These are phyloP conservation scores for Heliosperma pusillum DNA, from an alignment of 148 eudicot genomes.

Conservation along the genomic window DNA sequence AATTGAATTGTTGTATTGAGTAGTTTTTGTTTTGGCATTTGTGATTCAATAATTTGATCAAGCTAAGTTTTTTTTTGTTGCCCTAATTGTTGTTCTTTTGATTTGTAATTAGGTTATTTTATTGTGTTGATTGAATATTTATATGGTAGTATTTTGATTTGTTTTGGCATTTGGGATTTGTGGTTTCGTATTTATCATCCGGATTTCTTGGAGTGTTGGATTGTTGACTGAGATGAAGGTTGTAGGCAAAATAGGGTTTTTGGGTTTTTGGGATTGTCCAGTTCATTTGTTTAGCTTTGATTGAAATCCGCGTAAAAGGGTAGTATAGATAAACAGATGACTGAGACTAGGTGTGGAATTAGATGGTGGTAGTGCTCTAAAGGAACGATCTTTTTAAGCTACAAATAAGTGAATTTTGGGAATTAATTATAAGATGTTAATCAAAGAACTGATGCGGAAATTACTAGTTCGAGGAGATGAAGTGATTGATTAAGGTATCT, in stretches of 20 bases:
- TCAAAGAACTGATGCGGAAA: neutral
- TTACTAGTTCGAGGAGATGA: neutral
- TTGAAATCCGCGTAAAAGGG: too few species aligned
- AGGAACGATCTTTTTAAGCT: neutral
- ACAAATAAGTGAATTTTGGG: neutral
- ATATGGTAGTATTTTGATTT: too few species aligned
- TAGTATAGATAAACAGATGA: too few species aligned
- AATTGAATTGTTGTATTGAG: neutral
- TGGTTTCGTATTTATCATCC: too few species aligned
- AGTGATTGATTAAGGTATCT: neutral
- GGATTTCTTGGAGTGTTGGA: too few species aligned
- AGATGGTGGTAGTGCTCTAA: neutral
- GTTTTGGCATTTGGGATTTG: neutral
- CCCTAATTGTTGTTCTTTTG: neutral
- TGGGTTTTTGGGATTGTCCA: neutral
- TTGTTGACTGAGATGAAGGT: neutral
- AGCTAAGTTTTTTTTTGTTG: too few species aligned
- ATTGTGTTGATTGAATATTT: neutral
- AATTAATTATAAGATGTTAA: neutral
- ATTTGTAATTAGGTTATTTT: neutral
- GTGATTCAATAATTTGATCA: neutral
- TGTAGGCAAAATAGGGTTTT: neutral
- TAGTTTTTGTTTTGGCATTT: neutral
- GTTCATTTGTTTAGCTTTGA: too few species aligned
- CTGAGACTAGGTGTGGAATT: too few species aligned